Evolutionary conservation across 257 asterid species (phyloP), one percentile per base, ranked within the genome.

Genomic region (Solanum paucissectum): DNA sequence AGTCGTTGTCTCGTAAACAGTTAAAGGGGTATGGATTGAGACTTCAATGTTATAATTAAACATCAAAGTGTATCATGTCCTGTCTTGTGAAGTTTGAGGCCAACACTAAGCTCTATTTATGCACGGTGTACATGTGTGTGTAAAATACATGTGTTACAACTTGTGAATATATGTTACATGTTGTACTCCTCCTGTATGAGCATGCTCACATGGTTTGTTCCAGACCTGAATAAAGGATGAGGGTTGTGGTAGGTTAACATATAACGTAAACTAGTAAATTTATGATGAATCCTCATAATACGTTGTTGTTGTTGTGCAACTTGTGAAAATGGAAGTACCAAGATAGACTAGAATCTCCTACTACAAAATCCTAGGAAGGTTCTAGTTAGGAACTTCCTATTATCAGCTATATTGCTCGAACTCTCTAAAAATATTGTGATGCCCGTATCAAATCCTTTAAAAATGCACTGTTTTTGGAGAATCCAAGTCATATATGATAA

Each of bases 401-500:
- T 27, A 66, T 66, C 1, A 29, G 1, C 11, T 27, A 68, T 68
- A 68, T 13, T 68, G 21, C 3, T 27, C 38, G 12, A 2, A 29
- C 38, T 29, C 23, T 69, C 3, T 3, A 68, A 69, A 29, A 3
- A 3, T 69, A 0, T 69, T 29, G 38, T 69, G 23, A 68, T 5
- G 27, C 0, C 2, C 0, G 0, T 64, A 5, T 27, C 5, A 0
- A 9, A 66, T 27, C 4, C 73, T 68, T 3, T 25, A 13, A 29
- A 27, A 68, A 0, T 0, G 5, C 2, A 3, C 9, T 29, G 0
- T 1, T 68, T 68, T 68, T 27, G 16, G 4, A 6, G 21, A 27
- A 27, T 29, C 0, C 2, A 0, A 66, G 18, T 25, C 9, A 25
- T 0, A 66, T 20, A 0, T 25, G 73, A 64, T 9, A 2, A 64